These are phyloP conservation scores for Jasminum sambac DNA, from an alignment of 257 asterid genomes.

Conservation along the genomic window DNA sequence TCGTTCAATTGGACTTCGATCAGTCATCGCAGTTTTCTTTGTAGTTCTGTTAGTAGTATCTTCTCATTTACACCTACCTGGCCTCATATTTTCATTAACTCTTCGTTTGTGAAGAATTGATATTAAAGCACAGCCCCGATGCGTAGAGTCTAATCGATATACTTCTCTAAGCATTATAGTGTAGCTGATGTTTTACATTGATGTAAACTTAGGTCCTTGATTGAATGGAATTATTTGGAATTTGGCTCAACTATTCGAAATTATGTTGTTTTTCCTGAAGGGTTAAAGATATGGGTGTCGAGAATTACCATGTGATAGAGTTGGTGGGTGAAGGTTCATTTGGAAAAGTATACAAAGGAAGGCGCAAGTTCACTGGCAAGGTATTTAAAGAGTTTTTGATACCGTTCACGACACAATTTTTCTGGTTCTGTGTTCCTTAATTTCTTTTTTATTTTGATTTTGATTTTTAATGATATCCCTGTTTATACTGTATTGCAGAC, in stretches of 20 bases:
- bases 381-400: conserved; percentile 31
- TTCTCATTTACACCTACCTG: not conserved
- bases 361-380: conserved; percentile 94
- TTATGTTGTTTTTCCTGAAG: conserved; percentile 21
- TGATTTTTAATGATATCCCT: not conserved
- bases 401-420: not conserved
- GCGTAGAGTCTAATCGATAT: conserved; percentile 11
- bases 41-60: not conserved
- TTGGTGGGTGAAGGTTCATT: conserved; percentile 99
- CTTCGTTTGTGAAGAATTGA: not conserved
- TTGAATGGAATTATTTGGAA: not conserved
- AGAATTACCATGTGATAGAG: conserved; percentile 86
- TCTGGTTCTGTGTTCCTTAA: not conserved
- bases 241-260: not conserved
- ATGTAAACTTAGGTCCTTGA: conserved; percentile 1
- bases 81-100: not conserved
- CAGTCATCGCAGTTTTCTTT: not conserved
- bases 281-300: conserved; percentile 64
- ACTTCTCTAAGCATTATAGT: not conserved
- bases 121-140: not conserved
- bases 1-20: not conserved
- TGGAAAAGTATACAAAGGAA: conserved; percentile 94
- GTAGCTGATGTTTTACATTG: conserved; percentile 15
- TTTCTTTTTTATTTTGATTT: no score
- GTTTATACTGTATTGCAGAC: conserved; percentile 50